phyloP scores from a whole-genome alignment of 176 grass and related monocot genomes.

The Raddia guianensis region DNA sequence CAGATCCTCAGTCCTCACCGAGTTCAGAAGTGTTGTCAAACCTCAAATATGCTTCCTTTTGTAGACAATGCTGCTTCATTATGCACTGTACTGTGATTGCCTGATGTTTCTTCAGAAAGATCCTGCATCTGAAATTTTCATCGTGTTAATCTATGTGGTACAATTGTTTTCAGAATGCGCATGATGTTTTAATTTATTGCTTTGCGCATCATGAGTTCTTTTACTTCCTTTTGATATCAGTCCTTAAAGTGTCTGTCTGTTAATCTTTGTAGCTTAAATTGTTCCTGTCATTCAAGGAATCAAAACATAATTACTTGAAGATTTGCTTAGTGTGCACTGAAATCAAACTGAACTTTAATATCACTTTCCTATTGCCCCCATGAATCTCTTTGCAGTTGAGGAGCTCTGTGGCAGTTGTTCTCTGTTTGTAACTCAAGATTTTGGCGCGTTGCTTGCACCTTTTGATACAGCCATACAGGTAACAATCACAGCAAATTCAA shows the following conservation, averaged over 20 bases:
- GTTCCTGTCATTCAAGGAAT: neutral
- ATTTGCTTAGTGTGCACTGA: neutral
- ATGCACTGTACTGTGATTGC: neutral
- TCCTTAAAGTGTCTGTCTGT: neutral
- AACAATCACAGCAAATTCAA: constrained; percentile 26
- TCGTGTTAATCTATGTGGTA: neutral
- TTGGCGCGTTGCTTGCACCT: constrained; percentile 2
- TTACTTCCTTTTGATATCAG: neutral
- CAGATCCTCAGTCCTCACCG: neutral
- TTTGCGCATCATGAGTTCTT: neutral
- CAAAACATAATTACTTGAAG: neutral
- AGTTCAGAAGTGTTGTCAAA: constrained; percentile 22
- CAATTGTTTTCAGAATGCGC: neutral
- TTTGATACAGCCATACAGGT: constrained; percentile 6
- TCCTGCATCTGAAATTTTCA: neutral
- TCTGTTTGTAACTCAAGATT: constrained; percentile 32
- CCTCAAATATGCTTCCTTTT: neutral
- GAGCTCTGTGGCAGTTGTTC: neutral
- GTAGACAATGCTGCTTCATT: constrained; percentile 10
- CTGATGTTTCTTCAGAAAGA: constrained; percentile 6
- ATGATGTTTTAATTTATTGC: neutral
- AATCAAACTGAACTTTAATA: neutral
- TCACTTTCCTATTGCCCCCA: constrained; percentile 18
- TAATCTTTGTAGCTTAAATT: neutral
- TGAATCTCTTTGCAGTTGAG: neutral